Evolutionary conservation across 306 rosid species (phyloP).

Genomic region (Cicer judaicum): DNA sequence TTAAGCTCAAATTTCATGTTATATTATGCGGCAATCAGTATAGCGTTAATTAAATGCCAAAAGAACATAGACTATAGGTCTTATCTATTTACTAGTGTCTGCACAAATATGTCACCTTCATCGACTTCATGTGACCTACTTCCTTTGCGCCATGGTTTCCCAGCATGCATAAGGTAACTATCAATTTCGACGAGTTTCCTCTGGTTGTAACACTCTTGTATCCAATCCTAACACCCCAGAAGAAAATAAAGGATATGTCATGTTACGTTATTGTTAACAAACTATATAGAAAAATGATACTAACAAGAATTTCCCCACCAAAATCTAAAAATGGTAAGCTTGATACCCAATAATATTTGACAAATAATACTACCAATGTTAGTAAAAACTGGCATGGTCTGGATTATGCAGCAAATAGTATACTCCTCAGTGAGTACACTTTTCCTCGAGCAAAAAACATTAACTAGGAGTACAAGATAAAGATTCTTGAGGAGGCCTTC

Average conservation of each 20-base stretch:
- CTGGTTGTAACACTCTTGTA: constrained; percentile 71
- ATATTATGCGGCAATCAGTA: constrained; percentile 23
- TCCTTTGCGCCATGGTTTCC: constrained; percentile 91
- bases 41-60: constrained; percentile 14
- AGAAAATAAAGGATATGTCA: constrained; percentile 36
- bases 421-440: not conserved
- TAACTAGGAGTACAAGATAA: too few species aligned
- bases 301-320: constrained; percentile 13
- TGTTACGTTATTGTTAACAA: constrained; percentile 11
- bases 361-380: constrained; percentile 23
- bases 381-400: constrained; percentile 19
- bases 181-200: constrained; percentile 88
- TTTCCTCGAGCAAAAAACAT: not conserved
- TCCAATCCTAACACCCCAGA: constrained; percentile 76
- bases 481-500: constrained; percentile 14
- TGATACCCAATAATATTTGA: constrained; percentile 1
- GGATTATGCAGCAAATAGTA: constrained; percentile 12
- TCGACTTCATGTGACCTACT: constrained; percentile 47
- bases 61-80: constrained; percentile 26
- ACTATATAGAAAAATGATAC: constrained; percentile 28
- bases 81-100: constrained; percentile 25
- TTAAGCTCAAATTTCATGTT: constrained; percentile 18
- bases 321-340: not conserved
- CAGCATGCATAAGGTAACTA: constrained; percentile 73
- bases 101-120: constrained; percentile 58